Evolutionary conservation across 2,329 filamentous ascomycete species (phyloP), one percentile per base, ranked within the genome.

Genomic region (Clonostachys rosea): DNA sequence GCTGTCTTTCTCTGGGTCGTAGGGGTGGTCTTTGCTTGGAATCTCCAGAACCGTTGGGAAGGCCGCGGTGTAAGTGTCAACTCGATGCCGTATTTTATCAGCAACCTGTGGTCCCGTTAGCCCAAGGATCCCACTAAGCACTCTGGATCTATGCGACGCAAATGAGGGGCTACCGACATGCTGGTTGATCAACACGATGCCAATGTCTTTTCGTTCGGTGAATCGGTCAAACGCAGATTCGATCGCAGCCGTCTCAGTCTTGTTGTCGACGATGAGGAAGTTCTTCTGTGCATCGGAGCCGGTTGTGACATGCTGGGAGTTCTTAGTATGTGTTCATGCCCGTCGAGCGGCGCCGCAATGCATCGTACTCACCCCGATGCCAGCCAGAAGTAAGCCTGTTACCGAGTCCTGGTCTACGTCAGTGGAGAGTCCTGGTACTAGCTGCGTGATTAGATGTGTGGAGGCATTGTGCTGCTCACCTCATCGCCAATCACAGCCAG

Each of bases 1-100:
- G 63, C 92, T 97, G 68, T 99, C 94, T 76, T 99, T 99, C 71
- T 99, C 94, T 0, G 94, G 94, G 60, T 99, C 92, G 64, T 99
- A 99, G 3, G 94, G 94, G 66, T 99, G 94, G 67, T 99, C 94
- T 77, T 99, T 99, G 72, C 90, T 95, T 20, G 94, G 94, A 51
- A 99, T 97, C 69, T 99, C 94, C 49, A 99, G 83, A 47, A 99
- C 80, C 18, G 91, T 86, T n/a, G 94, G 94, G 70, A 99, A 99
- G 5, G 94, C 91, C 44, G 92, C 89, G 17, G 90, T 92, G 70
- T 95, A 96, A 36, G 83, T 84, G 68, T 99, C 94, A 56, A 99
- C 86, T 51, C 86, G 84, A 65, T 92, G 81, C 66, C 94, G 83
- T 79, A 99, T 99, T 65, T 83, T 84, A 65, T 99, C 94, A 45